Conservation (phyloP, 2,329 filamentous ascomycete species). For the Lomentospora prolificans region DNA sequence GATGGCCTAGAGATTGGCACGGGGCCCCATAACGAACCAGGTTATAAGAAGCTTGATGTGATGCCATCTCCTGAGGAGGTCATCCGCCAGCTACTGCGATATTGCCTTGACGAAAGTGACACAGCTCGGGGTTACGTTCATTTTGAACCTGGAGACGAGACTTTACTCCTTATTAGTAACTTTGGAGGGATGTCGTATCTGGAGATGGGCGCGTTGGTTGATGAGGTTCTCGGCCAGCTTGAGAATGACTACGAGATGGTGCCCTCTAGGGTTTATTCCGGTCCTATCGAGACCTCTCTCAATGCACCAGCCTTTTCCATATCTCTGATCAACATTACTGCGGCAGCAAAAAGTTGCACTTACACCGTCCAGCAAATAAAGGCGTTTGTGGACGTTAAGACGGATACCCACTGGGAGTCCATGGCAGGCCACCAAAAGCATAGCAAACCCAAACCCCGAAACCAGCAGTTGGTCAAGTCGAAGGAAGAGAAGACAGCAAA, state of each 20-base stretch:
- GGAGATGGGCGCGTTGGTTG: slow-evolving; percentile 43
- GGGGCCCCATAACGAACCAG: slow-evolving; percentile 58
- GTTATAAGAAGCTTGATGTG: slow-evolving; percentile 45
- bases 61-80: slow-evolving; percentile 37
- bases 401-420: slow-evolving; percentile 46
- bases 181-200: slow-evolving; percentile 49
- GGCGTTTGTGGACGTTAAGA: slow-evolving; percentile 53
- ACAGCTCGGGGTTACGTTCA: slow-evolving; percentile 38
- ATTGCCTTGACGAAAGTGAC: slow-evolving; percentile 49
- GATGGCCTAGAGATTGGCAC: slow-evolving; percentile 54
- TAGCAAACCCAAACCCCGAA: slow-evolving; percentile 18
- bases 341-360: slow-evolving; percentile 30
- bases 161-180: slow-evolving; percentile 46
- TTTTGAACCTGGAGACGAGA: slow-evolving; percentile 36
- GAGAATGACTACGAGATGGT: slow-evolving; percentile 34
- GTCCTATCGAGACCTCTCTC: slow-evolving; percentile 61
- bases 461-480: slow-evolving; percentile 31
- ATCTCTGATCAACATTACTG: slow-evolving; percentile 51
- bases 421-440: slow-evolving; percentile 34
- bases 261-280: slow-evolving; percentile 46
- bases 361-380: slow-evolving; percentile 46
- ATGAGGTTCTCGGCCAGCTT: slow-evolving; percentile 43
- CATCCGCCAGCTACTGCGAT: slow-evolving; percentile 46
- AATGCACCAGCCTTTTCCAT: slow-evolving; percentile 64
- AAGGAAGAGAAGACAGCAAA: slow-evolving; percentile 23